These are phyloP conservation scores for Torrubiellomyces zombiae DNA, from an alignment of 2,329 filamentous ascomycete genomes.

Conservation along the genomic window DNA sequence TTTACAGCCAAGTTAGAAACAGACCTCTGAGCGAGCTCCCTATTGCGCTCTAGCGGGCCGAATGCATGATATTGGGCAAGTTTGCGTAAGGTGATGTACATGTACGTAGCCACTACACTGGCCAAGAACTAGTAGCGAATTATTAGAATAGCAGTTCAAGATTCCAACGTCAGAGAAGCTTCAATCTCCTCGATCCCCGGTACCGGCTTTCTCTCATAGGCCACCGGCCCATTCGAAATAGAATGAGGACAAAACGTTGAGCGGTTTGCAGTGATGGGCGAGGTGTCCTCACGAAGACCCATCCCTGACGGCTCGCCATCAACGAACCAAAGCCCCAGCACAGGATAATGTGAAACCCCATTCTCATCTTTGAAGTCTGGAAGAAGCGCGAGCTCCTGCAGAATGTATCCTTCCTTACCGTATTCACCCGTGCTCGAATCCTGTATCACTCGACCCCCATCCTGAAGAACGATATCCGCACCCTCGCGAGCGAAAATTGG, in stretches of 20 bases:
- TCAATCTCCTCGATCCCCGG: slow-evolving; percentile 2
- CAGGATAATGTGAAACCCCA: neutral
- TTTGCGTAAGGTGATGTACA: no score
- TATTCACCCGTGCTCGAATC: neutral
- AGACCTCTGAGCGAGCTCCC: no score
- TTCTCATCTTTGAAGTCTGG: neutral
- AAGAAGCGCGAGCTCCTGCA: slow-evolving; percentile 1
- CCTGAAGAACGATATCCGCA: neutral
- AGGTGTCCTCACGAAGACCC: slow-evolving; percentile 2
- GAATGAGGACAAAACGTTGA: slow-evolving; percentile 2
- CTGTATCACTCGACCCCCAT: neutral
- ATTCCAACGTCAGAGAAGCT: slow-evolving; percentile 1
- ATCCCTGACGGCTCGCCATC: slow-evolving; percentile 1
- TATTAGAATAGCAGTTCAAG: no score
- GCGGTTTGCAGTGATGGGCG: slow-evolving; percentile 1
- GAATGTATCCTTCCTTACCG: slow-evolving; percentile 3
- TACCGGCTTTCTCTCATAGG: neutral
- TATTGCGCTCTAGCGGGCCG: no score
- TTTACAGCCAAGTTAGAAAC: no score
- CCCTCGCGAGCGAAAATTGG: slow-evolving; percentile 4
- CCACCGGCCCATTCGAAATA: slow-evolving; percentile 2
- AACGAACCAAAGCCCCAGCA: slow-evolving; percentile 2
- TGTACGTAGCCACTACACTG: no score
- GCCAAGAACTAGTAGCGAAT: no score
- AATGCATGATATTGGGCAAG: no score